Base-by-base conservation (phyloP, 352 stramenopile genomes). In the Phytophthora nicotianae region DNA sequence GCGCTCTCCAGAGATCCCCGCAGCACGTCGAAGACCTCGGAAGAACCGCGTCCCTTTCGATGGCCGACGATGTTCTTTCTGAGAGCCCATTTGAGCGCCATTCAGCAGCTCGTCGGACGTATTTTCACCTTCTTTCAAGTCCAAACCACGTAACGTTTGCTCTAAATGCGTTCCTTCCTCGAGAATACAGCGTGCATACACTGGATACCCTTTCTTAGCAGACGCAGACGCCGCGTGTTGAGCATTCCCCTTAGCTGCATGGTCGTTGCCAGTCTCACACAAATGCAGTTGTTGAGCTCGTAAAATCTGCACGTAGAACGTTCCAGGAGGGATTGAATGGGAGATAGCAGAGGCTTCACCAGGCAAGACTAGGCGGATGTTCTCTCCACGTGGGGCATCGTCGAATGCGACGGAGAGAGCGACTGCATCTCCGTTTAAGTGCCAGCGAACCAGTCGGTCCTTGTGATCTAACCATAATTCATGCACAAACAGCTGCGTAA, bases 391-490 rank as follows among this genome's bases (percentile, higher is more conserved):
- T 3, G 70, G 50, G 0, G 72, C 75, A 32, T 84, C 79, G 35
- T 94, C 86, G 51, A 94, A 94, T 13, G 86, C 82, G 50, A 94
- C 83, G 0, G 86, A 94, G 5, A 94, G 72, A 8, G 83, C 86
- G 5, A 94, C 86, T 0, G 86, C 81, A 27, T 94, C 86, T 41
- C 86, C 86, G 37, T 92, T 94, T 45, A 94, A 72, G 65, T 94
- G 86, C 86, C 86, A 95, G 8, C 86, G 83, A 35, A 95, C 86
- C 33, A 95, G 69, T 6, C 86, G 79, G 29, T 90, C 73, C 54
- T 95, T 95, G 62, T 91, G 86, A 59, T 95, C 86, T 21, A 95
- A 62, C 86, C 86, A 95, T 3, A 95, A 47, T 41, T 95, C 86
- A 47, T 95, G 86, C 8, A 95, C 86, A 58, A 95, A 94, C 21